These are phyloP conservation scores for Lupinus albus DNA, from an alignment of 306 rosid genomes.

Conservation along the genomic window DNA sequence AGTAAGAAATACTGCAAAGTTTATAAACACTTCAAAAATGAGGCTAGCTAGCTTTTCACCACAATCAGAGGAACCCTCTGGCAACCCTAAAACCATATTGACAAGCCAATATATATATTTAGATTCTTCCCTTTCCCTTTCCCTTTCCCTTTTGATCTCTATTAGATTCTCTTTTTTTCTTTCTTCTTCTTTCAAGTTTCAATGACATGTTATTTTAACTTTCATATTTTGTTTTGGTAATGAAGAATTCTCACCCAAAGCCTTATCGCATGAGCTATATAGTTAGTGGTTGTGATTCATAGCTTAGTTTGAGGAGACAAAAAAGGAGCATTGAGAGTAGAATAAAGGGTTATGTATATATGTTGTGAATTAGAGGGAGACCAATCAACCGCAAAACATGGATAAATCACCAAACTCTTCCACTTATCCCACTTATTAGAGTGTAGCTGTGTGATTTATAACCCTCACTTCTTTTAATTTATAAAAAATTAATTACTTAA, in stretches of 20 bases:
- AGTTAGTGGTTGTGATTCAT: conserved; percentile 51
- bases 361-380: conserved; percentile 16
- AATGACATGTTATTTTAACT: conserved; percentile 14
- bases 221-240: conserved; percentile 25
- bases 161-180: conserved; percentile 2
- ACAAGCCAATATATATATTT: neutral
- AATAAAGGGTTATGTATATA: conserved; percentile 39
- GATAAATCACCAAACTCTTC: conserved; percentile 33
- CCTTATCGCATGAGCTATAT: conserved; percentile 29
- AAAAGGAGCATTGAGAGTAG: conserved; percentile 53
- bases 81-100: conserved; percentile 24
- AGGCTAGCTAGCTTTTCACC: conserved; percentile 44
- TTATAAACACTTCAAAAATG: conserved; percentile 38
- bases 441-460: too few relatives aligned
- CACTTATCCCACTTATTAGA: too few relatives aligned
- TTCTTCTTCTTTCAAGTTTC: conserved; percentile 16
- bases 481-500: too few relatives aligned
- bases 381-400: conserved; percentile 39
- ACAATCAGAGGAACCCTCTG: conserved; percentile 36
- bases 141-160: neutral
- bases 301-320: conserved; percentile 67
- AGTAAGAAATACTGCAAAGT: conserved; percentile 51
- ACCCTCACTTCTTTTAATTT: too few relatives aligned
- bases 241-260: conserved; percentile 33
- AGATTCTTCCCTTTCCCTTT: neutral